A percentile compares a stretch with the other conserved stretches of the same genome.
Evolutionary conservation across 768 basidiomycete species (phyloP).

Genomic region (Amanita jacksonii): DNA sequence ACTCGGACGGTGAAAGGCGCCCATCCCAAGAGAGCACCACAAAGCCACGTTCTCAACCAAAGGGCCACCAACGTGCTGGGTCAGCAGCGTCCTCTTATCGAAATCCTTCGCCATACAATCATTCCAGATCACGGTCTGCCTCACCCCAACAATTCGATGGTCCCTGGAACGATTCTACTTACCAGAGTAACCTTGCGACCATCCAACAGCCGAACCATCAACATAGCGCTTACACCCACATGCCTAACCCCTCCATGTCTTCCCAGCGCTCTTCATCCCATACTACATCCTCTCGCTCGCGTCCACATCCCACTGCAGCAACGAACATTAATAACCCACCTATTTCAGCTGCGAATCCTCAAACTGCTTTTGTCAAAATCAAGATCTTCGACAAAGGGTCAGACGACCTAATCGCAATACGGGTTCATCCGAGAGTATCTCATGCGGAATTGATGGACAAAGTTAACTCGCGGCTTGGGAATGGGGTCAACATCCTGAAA

Average conservation of each 20-base stretch:
- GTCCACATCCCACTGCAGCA: slow-evolving; percentile 43
- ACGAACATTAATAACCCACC: slow-evolving; percentile 55
- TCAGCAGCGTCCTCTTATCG: slow-evolving; percentile 39
- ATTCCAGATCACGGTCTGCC: slow-evolving; percentile 31
- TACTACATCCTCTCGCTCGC: slow-evolving; percentile 41
- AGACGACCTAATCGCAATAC: slow-evolving; percentile 94
- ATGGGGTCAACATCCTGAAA: slow-evolving; percentile 53
- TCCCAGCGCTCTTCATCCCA: slow-evolving; percentile 46
- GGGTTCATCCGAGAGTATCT: slow-evolving; percentile 88
- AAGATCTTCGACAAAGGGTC: slow-evolving; percentile 93
- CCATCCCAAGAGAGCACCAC: slow-evolving; percentile 4
- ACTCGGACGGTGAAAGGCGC: slow-evolving; percentile 12
- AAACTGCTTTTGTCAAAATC: slow-evolving; percentile 92
- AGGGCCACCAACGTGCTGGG: slow-evolving; percentile 36
- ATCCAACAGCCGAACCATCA: slow-evolving; percentile 4
- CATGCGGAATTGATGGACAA: slow-evolving; percentile 85
- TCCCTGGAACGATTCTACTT: slow-evolving; percentile 24
- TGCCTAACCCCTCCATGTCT: slow-evolving; percentile 35
- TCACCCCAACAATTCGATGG: slow-evolving; percentile 27
- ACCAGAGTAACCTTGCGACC: slow-evolving; percentile 11
- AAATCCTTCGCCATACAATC: slow-evolving; percentile 24
- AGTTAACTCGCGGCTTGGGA: slow-evolving; percentile 78
- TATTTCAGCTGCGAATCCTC: slow-evolving; percentile 69
- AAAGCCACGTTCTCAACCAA: slow-evolving; percentile 23
- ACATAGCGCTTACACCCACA: slow-evolving; percentile 8